phyloP scores from a whole-genome alignment of 2,329 filamentous ascomycete genomes.

The Curvularia spicifera region DNA sequence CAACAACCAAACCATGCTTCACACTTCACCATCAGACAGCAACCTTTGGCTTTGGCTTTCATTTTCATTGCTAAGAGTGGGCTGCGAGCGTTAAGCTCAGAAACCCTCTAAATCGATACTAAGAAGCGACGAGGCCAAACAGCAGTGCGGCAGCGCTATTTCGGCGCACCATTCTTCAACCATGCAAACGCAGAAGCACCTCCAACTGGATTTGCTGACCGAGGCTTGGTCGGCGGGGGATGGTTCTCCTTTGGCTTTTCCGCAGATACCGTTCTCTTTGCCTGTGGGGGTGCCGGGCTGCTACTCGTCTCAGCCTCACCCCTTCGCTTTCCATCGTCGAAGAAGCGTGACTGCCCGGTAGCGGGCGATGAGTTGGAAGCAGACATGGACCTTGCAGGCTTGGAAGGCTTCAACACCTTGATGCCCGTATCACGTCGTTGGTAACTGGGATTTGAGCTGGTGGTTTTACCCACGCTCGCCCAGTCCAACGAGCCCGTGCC shows the following conservation, averaged over 20 bases:
- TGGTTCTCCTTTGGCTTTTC: constrained; percentile 50
- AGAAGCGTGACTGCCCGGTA: constrained; percentile 55
- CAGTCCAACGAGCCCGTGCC: constrained; percentile 56
- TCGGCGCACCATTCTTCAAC: constrained; percentile 66
- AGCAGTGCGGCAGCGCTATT: constrained; percentile 18
- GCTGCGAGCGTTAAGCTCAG: background rate
- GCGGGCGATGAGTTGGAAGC: constrained; percentile 35
- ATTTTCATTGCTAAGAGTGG: background rate
- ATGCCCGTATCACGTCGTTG: constrained; percentile 76
- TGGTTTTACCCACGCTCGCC: constrained; percentile 61
- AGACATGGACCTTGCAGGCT: constrained; percentile 62
- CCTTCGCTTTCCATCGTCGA: constrained; percentile 56
- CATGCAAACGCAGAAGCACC: constrained; percentile 94
- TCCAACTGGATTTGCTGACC: constrained; percentile 81
- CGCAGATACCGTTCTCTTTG: constrained; percentile 40
- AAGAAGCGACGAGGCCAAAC: constrained; percentile 1
- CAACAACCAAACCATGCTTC: constrained; percentile 1
- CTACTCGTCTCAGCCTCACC: constrained; percentile 28
- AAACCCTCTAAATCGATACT: background rate
- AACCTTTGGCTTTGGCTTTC: background rate
- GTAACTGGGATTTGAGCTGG: constrained; percentile 66
- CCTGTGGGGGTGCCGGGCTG: constrained; percentile 21
- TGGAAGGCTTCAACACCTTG: constrained; percentile 86
- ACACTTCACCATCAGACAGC: background rate
- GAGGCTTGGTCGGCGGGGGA: constrained; percentile 55